phyloP scores from a whole-genome alignment of 75 land plant species.

The Picea sitchensis region DNA sequence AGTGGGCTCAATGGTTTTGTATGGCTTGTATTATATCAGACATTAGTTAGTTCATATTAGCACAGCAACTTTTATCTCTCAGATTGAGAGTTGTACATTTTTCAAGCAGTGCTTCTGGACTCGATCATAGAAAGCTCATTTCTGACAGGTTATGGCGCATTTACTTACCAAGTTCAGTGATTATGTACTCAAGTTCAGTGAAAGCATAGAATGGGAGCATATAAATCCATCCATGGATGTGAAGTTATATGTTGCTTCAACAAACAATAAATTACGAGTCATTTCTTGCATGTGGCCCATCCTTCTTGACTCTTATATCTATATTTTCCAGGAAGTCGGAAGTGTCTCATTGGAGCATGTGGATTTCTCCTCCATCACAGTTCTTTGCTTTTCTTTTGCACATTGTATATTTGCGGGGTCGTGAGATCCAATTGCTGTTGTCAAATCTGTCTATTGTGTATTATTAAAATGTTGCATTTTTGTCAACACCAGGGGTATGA shows the following conservation, averaged over 20 bases:
- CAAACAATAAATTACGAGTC: not conserved
- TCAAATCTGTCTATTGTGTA: not conserved
- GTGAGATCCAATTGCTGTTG: not conserved
- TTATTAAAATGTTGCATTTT: not conserved
- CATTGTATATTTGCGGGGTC: not conserved
- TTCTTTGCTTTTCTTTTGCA: not conserved
- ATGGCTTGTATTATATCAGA: not conserved
- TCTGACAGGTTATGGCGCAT: not conserved
- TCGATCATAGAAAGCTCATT: not conserved
- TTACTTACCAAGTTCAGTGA: not conserved
- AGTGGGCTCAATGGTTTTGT: not conserved
- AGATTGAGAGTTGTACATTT: not conserved
- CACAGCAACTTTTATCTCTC: not conserved
- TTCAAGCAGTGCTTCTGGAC: not conserved
- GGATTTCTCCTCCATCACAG: not conserved
- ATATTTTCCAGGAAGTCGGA: not conserved
- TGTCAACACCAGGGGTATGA: not conserved
- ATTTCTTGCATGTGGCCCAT: not conserved
- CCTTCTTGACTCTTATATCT: not conserved
- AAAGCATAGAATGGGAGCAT: not conserved
- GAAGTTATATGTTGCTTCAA: not conserved
- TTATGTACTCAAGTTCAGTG: not conserved
- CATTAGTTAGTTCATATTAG: not conserved
- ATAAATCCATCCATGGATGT: not conserved
- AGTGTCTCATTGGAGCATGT: not conserved